Base-by-base conservation (phyloP, 2,329 filamentous ascomycete species). In the Grosmannia huntii region DNA sequence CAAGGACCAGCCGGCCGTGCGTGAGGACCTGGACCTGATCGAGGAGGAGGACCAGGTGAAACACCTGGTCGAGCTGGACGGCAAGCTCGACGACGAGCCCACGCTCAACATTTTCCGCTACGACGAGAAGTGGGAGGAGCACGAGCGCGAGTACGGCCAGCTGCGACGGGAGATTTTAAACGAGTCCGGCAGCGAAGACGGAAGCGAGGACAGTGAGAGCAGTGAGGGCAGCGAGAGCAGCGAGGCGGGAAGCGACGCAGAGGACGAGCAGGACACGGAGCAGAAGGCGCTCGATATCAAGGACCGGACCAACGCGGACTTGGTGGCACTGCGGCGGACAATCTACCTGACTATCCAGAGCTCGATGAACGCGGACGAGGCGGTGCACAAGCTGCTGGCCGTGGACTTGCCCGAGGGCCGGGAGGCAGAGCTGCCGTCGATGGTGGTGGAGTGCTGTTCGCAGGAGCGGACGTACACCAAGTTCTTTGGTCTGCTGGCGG, bases 321-420 rank as follows among this genome's bases (percentile, higher is more conserved):
- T 99, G 16, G 90, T 97, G 69, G 95, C 95, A 68, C 77, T 99
- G 55, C 87, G 94, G 60, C 83, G 90, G 66, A 96, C 89, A 7
- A 99, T 97, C 65, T 99, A 99, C 71, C 79, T 99, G 62, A 99
- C 92, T 12, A 95, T 99, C 70, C 95, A 95, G 89, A 95, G 89
- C 46, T 94, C 89, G 66, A 89, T 94, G 64, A 90, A 95, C 60
- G 95, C 95, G 58, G 94, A 99, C 73, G 94, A 99, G 82, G 90
- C 89, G 60, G 91, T 90, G 60, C 94, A 99, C 77, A 99, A 97
- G 74, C 79, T 99, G 63, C 94, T 97, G 84, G 91, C 90, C 72
- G 85, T 99, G 69, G 89, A 89, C 62, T 79, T 99, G 11, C 94
- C 94, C 1, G 76, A 83, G 14, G 94, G 94, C 4, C 82, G 92